A percentile compares a stretch with the other conserved stretches of the same genome.
phyloP scores from a whole-genome alignment of 2,329 filamentous ascomycete genomes.

The Colletotrichum aenigma region DNA sequence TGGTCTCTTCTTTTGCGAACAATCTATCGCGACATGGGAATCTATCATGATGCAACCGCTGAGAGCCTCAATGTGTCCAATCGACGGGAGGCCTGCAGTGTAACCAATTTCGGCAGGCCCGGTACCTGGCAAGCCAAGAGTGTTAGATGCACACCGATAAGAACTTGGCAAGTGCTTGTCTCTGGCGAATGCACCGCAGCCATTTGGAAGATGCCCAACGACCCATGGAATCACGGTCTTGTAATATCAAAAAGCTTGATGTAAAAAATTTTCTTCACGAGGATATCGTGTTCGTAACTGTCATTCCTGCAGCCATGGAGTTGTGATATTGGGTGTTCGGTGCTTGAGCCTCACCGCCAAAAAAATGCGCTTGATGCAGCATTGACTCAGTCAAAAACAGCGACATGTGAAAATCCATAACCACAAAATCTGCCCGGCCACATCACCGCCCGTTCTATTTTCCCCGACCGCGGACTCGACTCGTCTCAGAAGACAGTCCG shows the following conservation, averaged over 20 bases:
- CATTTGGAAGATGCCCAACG: not conserved
- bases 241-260: not conserved
- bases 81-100: not conserved
- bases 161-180: not conserved
- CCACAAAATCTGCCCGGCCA: not conserved
- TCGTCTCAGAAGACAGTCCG: not conserved
- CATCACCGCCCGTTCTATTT: not conserved
- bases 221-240: not conserved
- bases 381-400: not conserved
- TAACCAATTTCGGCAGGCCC: not conserved
- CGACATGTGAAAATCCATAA: not conserved
- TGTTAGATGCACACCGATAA: not conserved
- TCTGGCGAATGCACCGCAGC: not conserved
- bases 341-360: not conserved
- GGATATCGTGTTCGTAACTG: not conserved
- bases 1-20: not conserved
- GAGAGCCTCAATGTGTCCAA: not conserved
- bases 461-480: not conserved
- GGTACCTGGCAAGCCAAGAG: not conserved
- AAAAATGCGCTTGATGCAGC: not conserved
- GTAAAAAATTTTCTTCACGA: not conserved
- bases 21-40: not conserved
- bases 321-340: not conserved
- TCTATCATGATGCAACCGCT: not conserved
- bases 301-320: rapidly evolving